Conservation (phyloP, 352 stramenopile species). For the Globisporangium echinulatum region DNA sequence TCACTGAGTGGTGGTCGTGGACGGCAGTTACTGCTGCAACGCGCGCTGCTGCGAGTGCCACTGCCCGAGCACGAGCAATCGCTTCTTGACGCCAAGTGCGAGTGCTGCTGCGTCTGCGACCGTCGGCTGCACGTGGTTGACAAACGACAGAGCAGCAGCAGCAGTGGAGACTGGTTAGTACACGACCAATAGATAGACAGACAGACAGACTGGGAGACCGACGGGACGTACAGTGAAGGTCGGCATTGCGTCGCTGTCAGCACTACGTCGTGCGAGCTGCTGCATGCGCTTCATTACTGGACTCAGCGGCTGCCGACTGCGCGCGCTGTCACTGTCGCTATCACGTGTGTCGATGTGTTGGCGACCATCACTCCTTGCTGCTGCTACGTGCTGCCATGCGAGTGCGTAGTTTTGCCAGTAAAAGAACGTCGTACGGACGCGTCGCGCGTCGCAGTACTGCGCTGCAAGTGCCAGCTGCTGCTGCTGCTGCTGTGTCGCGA, state of each 20-base stretch:
- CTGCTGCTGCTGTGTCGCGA: constrained; percentile 5
- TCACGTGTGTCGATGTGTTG: constrained; percentile 10
- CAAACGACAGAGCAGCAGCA: neutral
- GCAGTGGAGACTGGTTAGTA: neutral
- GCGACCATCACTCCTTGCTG: neutral
- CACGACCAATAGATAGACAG: neutral
- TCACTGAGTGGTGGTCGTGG: neutral
- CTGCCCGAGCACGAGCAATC: constrained; percentile 41
- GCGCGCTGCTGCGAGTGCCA: constrained; percentile 17
- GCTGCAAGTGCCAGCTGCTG: constrained; percentile 14
- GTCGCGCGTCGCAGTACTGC: constrained; percentile 20
- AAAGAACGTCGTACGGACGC: constrained; percentile 45
- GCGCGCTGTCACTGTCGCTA: constrained; percentile 5
- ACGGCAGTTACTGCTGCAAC: neutral
- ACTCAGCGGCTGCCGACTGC: constrained; percentile 28
- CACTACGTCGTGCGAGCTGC: neutral
- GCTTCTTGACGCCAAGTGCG: constrained; percentile 55
- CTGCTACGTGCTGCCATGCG: constrained; percentile 46
- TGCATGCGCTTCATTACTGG: constrained; percentile 48
- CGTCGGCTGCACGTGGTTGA: constrained; percentile 4
- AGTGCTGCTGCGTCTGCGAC: constrained; percentile 42
- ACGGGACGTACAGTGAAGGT: constrained; percentile 6
- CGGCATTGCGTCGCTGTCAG: constrained; percentile 5
- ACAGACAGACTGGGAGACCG: neutral
- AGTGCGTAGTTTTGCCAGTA: constrained; percentile 75